These are phyloP conservation scores for Terana coerulea DNA, from an alignment of 768 basidiomycete genomes.

Conservation along the genomic window DNA sequence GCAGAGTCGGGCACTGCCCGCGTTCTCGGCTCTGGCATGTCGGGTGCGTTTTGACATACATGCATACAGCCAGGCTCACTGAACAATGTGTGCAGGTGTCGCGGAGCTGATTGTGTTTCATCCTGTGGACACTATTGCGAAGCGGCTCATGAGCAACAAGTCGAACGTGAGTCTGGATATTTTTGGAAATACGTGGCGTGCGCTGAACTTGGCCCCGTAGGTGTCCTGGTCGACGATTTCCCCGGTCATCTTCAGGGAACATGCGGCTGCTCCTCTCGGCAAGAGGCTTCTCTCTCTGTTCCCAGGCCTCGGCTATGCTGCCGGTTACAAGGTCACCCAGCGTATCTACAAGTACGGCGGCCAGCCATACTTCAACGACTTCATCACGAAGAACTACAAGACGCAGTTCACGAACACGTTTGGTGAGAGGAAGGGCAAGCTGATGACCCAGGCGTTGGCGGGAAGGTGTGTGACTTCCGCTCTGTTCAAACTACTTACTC, in stretches of 20 bases:
- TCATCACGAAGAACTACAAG: conserved; percentile 81
- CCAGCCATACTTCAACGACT: conserved; percentile 95
- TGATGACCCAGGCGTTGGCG: conserved; percentile 93
- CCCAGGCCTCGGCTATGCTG: conserved; percentile 96
- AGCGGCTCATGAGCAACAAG: conserved; percentile 98
- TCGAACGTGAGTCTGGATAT: conserved; percentile 47
- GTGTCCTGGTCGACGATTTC: conserved; percentile 61
- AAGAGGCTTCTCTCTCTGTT: conserved; percentile 88
- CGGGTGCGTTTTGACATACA: too few species aligned
- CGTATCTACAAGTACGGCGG: conserved; percentile 98
- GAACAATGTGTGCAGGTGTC: conserved; percentile 53
- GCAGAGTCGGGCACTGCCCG: conserved; percentile 90
- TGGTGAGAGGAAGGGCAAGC: conserved; percentile 92
- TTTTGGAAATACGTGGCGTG: neutral
- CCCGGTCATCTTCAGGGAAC: conserved; percentile 83
- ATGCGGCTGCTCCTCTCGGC: conserved; percentile 62
- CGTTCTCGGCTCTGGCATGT: conserved; percentile 87
- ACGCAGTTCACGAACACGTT: conserved; percentile 77
- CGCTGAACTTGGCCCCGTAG: conserved; percentile 30
- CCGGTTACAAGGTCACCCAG: conserved; percentile 95
- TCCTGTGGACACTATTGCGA: conserved; percentile 97
- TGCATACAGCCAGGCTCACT: neutral
- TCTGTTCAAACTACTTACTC: neutral
- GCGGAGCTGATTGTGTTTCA: conserved; percentile 95
- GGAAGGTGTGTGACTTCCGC: conserved; percentile 65